phyloP scores from a whole-genome alignment of 129 eudicot species.

The Chrysanthemum makinoi region DNA sequence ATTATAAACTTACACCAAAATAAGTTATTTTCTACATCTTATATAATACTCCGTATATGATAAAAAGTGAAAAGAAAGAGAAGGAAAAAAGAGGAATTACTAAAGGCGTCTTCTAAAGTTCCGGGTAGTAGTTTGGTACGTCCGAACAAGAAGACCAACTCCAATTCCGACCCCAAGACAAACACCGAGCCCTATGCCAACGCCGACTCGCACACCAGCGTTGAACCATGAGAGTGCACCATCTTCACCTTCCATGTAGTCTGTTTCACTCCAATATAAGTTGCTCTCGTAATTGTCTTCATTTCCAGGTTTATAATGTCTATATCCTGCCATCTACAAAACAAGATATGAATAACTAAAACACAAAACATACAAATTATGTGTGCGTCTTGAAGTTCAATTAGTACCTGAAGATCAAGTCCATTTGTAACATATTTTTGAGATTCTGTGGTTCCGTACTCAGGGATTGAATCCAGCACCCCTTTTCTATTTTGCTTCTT shows the following conservation, averaged over 20 bases:
- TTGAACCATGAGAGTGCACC: conserved; percentile 87
- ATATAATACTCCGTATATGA: not conserved
- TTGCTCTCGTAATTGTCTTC: conserved; percentile 46
- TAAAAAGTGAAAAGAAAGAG: conserved; percentile 12
- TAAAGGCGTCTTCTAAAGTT: conserved; percentile 63
- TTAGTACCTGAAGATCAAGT: conserved; percentile 60
- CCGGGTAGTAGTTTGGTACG: conserved; percentile 67
- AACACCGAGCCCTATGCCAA: conserved; percentile 87
- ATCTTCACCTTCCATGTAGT: conserved; percentile 78
- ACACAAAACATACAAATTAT: not conserved
- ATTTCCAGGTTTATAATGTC: conserved; percentile 38
- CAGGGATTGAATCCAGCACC: conserved; percentile 62
- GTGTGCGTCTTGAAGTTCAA: not conserved
- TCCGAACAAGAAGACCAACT: conserved; percentile 76
- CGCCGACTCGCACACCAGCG: conserved; percentile 90
- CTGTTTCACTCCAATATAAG: conserved; percentile 60
- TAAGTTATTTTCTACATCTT: conserved; percentile 4
- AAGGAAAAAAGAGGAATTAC: conserved; percentile 32
- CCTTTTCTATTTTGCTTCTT: conserved; percentile 58
- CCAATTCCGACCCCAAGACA: conserved; percentile 85
- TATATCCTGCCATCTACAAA: conserved; percentile 57
- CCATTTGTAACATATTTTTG: conserved; percentile 36
- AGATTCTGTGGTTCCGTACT: conserved; percentile 46
- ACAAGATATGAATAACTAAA: not conserved
- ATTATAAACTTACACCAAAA: not conserved